A percentile compares a stretch with the other conserved stretches of the same genome.
Conservation (phyloP, 768 basidiomycete genomes). For the Lactarius indigo region DNA sequence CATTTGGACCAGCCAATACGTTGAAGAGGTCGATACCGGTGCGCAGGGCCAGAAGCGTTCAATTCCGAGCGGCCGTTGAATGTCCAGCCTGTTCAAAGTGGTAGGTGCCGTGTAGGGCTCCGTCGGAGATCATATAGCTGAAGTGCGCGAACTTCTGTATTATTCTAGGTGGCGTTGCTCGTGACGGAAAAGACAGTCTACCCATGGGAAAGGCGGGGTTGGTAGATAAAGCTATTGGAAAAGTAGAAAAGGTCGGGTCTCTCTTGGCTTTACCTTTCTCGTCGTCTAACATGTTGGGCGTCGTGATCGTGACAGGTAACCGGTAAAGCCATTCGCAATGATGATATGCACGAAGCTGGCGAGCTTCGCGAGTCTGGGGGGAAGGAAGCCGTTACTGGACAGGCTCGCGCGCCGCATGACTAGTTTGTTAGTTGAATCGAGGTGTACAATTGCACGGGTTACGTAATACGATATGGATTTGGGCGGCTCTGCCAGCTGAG, state of each 20-base stretch:
- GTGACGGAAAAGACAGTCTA: conserved; percentile 34
- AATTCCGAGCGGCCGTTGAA: conserved; percentile 34
- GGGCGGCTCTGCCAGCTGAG: background rate
- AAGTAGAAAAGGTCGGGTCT: conserved; percentile 49
- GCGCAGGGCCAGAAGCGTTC: conserved; percentile 29
- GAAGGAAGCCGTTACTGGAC: conserved; percentile 42
- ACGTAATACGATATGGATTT: background rate
- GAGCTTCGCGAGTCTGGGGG: conserved; percentile 53
- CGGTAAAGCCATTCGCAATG: conserved; percentile 47
- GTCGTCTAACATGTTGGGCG: background rate
- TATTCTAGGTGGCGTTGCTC: conserved; percentile 35
- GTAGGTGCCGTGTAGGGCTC: conserved; percentile 30
- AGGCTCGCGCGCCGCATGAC: conserved; percentile 42
- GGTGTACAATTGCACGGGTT: background rate
- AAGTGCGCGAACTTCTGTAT: conserved; percentile 3
- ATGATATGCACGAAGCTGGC: conserved; percentile 53
- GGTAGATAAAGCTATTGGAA: conserved; percentile 55
- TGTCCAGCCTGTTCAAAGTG: conserved; percentile 33
- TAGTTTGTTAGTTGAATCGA: conserved; percentile 19
- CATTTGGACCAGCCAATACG: background rate
- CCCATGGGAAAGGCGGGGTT: conserved; percentile 42
- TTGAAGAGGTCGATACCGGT: background rate
- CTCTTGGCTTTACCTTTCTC: background rate
- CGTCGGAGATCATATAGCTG: background rate
- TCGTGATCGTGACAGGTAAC: conserved; percentile 36